Evolutionary conservation across 2,329 filamentous ascomycete species (phyloP), one percentile per base, ranked within the genome.

Genomic region (Ophiostoma sp.): DNA sequence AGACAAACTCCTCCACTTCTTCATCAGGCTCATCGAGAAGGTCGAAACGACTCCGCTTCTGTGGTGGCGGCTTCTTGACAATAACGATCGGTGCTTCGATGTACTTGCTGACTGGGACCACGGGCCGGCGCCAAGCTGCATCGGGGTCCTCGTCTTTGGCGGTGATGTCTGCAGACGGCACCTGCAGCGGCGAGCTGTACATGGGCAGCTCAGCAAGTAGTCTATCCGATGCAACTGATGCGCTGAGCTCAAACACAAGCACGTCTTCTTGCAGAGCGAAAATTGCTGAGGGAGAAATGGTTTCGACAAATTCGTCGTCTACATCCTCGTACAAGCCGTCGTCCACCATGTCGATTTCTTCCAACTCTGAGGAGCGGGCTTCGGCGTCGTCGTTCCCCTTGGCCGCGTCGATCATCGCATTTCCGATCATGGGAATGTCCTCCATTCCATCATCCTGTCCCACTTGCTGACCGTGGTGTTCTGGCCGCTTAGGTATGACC

Each of bases 31-130:
- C 90, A 68, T 92, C 87, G 55, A 85, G 83, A 73, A 96, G 95
- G 68, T 90, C 85, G 74, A 89, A 98, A n/a, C 94, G 87, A 73
- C 92, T 93, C 68, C 87, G 87, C 78, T 93, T 97, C 66, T 82
- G 83, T 0, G 88, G 87, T 8, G 90, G 89, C 2, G 85, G 85
- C 55, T 85, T 83, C 4, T 85, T 81, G 12, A 84, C 83, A 18
- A 96, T 84, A 40, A 88, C 85, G 77, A 98, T 88, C 72, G 91
- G 90, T 8, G 91, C 91, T 69, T 91, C 88, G 0, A 93, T 89
- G 76, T 90, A 97, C 76, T 93, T 97, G 74, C 91, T 97, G 2
- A 97, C 84, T 1, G 92, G 90, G 16, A 96, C 80, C 55, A 93
- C 88, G n/a, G 90, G 87, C 4, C 87, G 86, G 75, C 86, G 89